Percentiles rank a stretch among this genome's conserved stretches.
These are phyloP conservation scores for Hypoxylon sp. DNA, from an alignment of 2,329 filamentous ascomycete species.

Conservation along the genomic window DNA sequence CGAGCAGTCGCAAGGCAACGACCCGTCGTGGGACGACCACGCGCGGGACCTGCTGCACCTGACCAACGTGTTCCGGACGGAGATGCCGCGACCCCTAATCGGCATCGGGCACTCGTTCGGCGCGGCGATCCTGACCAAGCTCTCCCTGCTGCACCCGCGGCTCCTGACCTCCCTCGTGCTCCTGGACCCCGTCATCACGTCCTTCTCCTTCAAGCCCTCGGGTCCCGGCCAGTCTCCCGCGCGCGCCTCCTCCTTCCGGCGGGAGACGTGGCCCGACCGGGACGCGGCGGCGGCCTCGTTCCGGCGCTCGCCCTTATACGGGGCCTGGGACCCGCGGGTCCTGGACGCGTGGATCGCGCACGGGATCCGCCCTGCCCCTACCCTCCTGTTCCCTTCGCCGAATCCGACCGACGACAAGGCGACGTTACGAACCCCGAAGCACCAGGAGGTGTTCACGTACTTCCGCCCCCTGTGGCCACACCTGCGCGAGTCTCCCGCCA, in stretches of 20 bases:
- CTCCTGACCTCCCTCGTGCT: conserved; percentile 80
- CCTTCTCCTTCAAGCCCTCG: conserved; percentile 56
- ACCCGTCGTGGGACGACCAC: conserved; percentile 90
- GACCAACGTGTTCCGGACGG: conserved; percentile 82
- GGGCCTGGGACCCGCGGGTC: conserved; percentile 83
- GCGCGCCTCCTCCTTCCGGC: conserved; percentile 74
- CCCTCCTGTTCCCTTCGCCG: conserved; percentile 64
- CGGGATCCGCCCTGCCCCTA: conserved; percentile 81
- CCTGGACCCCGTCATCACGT: conserved; percentile 84
- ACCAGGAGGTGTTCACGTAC: conserved; percentile 88
- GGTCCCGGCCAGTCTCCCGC: conserved; percentile 58
- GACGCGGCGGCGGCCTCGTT: conserved; percentile 75
- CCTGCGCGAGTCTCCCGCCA: no score
- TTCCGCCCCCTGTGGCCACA: conserved; percentile 69
- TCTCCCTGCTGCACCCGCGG: conserved; percentile 82
- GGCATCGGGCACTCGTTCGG: conserved; percentile 93
- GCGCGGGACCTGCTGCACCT: conserved; percentile 85
- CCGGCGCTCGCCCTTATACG: conserved; percentile 78
- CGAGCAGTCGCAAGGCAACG: conserved; percentile 80
- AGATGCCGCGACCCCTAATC: conserved; percentile 84
- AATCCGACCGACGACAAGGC: conserved; percentile 61
- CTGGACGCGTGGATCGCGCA: conserved; percentile 78
- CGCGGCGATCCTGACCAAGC: conserved; percentile 76
- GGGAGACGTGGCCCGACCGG: conserved; percentile 85
- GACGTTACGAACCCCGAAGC: conserved; percentile 83